Base-by-base conservation (phyloP, 495 filamentous ascomycete genomes). In the Lasiosphaeris hirsuta region DNA sequence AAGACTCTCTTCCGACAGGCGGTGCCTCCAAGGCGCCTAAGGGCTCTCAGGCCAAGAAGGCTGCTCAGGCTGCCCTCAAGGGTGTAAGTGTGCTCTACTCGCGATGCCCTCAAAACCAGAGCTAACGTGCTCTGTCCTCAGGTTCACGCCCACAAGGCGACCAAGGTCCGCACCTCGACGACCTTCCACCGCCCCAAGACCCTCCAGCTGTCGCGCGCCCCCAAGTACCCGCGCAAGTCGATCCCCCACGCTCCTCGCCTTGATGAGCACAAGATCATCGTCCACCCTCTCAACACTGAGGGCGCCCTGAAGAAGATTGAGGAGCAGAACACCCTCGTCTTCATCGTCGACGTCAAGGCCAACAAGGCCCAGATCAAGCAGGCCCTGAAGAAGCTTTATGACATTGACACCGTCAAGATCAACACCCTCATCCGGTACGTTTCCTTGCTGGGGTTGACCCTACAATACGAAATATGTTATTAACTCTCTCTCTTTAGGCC, bases 291-390 rank as follows among this genome's bases (percentile, higher is more conserved):
- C 60, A 99, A 99, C 84, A 97, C 94, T 51, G 94, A 98, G 86
- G 90, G 86, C 64, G 95, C 94, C 69, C 96, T 99, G 90, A 99
- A 99, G 90, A 97, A 96, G 88, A 96, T 97, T 63, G 95, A 97
- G 86, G 94, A 97, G 88, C 90, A 97, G 85, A 96, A 99, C 85
- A 96, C 94, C 66, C 83, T 97, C 18, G 95, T 97, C 65, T 97
- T 99, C 82, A 96, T 97, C 70, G 92, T 96, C 69, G 90, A 99
- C 65, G 84, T 91, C 74, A 96, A 97, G 89, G 84, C 90, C 69
- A 99, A 99, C 83, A 99, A 99, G 90, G 86, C 92, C 70, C 94
- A 99, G 86, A 99, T 99, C 80, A 96, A 96, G 86, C 81, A 83
- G 68, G 89, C 94, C 60, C 81, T 99, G 63, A 99, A 99, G 90